phyloP scores from a whole-genome alignment of 371 early-diverging fungal species.

The Zychaea mexicana region DNA sequence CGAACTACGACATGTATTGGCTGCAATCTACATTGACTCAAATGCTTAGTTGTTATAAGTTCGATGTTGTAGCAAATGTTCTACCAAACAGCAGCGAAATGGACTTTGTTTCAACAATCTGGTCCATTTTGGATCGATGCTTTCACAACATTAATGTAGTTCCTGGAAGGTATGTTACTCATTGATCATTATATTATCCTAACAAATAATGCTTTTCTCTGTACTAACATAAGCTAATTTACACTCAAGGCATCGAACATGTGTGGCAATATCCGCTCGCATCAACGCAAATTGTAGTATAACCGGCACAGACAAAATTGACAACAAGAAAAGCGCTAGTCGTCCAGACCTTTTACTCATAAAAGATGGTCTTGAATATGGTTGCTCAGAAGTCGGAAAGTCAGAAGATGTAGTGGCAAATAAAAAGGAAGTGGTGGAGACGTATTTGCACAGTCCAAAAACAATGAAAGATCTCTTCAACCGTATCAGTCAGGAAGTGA shows the following conservation, averaged over 20 bases:
- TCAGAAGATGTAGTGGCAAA: background rate
- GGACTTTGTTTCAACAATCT: background rate
- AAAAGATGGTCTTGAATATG: slow-evolving; percentile 10
- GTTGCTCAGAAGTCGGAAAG: background rate
- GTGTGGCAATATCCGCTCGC: background rate
- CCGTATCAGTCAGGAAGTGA: background rate
- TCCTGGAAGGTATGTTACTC: background rate
- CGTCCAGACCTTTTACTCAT: slow-evolving; percentile 8
- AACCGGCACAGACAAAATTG: background rate
- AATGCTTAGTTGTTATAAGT: background rate
- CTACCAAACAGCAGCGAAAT: slow-evolving; percentile 4
- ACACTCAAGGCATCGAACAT: slow-evolving; percentile 3
- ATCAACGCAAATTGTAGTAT: background rate
- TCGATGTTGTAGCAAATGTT: background rate
- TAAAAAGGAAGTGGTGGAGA: slow-evolving; percentile 5
- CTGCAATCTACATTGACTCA: background rate
- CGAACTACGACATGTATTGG: background rate
- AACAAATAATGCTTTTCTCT: background rate
- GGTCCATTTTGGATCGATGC: slow-evolving; percentile 11
- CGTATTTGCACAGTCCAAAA: background rate
- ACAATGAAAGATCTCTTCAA: slow-evolving; percentile 5
- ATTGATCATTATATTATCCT: background rate
- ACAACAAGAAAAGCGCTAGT: background rate
- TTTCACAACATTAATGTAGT: slow-evolving; percentile 4
- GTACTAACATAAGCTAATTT: slow-evolving; percentile 1